A percentile compares a stretch with the other conserved stretches of the same genome.
Evolutionary conservation across 805 yeast genomes (phyloP).

Genomic region (Groenewaldozyma salmanticensis): DNA sequence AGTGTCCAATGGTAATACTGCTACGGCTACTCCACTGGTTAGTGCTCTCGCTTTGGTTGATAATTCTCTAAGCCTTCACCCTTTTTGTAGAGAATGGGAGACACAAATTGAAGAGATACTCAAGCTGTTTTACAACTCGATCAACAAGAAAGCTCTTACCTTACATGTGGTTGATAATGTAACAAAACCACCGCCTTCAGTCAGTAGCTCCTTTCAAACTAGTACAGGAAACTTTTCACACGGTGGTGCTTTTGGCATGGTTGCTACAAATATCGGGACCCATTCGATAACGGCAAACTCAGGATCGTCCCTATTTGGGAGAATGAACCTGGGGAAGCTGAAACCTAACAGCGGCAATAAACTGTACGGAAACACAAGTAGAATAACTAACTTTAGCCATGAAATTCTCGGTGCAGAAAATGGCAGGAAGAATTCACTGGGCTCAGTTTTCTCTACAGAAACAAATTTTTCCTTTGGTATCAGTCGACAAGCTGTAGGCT

Average conservation of each 20-base stretch:
- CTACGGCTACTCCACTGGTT: not conserved
- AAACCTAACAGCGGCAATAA: conserved; percentile 6
- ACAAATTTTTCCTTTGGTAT: conserved; percentile 22
- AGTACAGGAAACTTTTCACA: conserved; percentile 2
- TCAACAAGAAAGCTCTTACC: conserved; percentile 19
- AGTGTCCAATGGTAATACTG: not conserved
- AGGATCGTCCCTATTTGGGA: conserved; percentile 12
- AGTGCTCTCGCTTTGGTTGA: conserved; percentile 14
- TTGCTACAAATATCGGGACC: not conserved
- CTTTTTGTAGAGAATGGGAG: conserved; percentile 18
- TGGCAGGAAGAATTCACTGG: conserved; percentile 14
- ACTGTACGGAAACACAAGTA: conserved; percentile 12
- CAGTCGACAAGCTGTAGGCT: conserved; percentile 24
- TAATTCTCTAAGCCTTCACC: conserved; percentile 7
- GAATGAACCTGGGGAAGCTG: conserved; percentile 10
- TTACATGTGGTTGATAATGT: conserved; percentile 15
- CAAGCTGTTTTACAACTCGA: conserved; percentile 18
- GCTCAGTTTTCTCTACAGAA: conserved; percentile 32
- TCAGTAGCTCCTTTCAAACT: not conserved
- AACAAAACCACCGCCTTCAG: conserved; percentile 1
- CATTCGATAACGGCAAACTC: conserved; percentile 2
- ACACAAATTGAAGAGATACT: conserved; percentile 17
- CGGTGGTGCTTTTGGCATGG: conserved; percentile 4
- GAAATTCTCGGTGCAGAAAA: conserved; percentile 6
- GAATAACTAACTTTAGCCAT: conserved; percentile 4